Base-by-base conservation (phyloP, 768 basidiomycete genomes). In the Leccinum broughii region DNA sequence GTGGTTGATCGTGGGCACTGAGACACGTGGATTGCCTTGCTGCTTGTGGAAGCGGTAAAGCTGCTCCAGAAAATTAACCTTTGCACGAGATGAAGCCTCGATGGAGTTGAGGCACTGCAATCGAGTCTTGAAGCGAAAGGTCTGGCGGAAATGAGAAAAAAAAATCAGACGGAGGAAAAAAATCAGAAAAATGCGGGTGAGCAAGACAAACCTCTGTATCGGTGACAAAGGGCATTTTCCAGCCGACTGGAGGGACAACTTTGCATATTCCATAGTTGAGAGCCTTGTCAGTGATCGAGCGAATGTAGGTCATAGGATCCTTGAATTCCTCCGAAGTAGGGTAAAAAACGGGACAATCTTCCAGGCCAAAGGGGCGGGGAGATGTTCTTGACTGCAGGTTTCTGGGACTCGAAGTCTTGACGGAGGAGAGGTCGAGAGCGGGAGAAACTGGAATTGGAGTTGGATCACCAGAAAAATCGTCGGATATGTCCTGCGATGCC, bases 21-120 rank as follows among this genome's bases (percentile, higher is more conserved):
- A 87, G 26, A 98, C 88, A 64, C 91, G 87, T 61, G 87, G 81
- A 72, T 94, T 93, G 52, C 93, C 93, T 77, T 95, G 94, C 74
- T 98, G 95, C 68, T 92, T 89, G 77, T 98, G 97, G 75, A 90
- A 99, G 67, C 93, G 90, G 76, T 95, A 95, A 53, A 99, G 83
- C 76, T 97, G 94, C 74, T 98, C 96, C 65, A 98, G 77, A 77
- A 97, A 98, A 79, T 97, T 98, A 74, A 98, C 78, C 76, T 95
- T 97, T 54, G 97, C 96, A 66, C 97, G 82, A 61, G 95, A 95
- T 37, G 95, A 92, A 15, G 97, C 97, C 77, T 98, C 96, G 65
- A 99, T 93, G 63, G 93, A 95, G 75, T 98, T 98, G 69, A 99
- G 81, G 63, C 92, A 87, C 75, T 97, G 95, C 48, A 98, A 77